Evolutionary conservation across 768 basidiomycete genomes (phyloP), one percentile per base, ranked within the genome.

Genomic region (Phylloporus arenicola): DNA sequence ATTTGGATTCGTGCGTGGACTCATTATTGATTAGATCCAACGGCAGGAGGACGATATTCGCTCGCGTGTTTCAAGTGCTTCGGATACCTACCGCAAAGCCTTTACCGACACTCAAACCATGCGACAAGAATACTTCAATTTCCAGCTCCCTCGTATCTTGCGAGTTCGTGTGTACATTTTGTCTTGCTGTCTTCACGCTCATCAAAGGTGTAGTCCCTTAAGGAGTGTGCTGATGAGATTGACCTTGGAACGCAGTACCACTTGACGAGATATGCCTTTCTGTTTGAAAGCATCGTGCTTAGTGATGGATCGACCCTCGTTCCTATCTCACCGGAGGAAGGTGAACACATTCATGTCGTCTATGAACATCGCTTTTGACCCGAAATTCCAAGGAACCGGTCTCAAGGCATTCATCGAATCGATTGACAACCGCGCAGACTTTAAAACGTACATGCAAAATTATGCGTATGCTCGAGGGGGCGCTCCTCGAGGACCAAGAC

Each of bases 181-280:
- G 34, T 12, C 29, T 7, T 41, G 19, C 25, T 30, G 25, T 50
- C 29, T 14, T 51, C 20, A 7, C 45, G 30, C 55, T 58, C 17
- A 66, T 48, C 34, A 41, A 34, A 19, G 31, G 45, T 51, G 50
- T 43, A 92, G 91, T 80, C 88, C 19, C 73, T 99, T 51, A 98
- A 98, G 67, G 93, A 97, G 65, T 91, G 91, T 60, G 81, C 89
- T 22, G 95, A 97, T 61, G 96, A 99, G 69, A 83, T 97, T 47
- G 96, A 99, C 67, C 75, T 96, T 39, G 96, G 94, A n/a, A 93
- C 91, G 4, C 95, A 98, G 69, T 99, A 97, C 68, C 95, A 98
- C 68, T 74, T 98, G 42, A 87, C 92, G 1, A 79, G 94, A 68
- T 98, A 96, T 67, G 89, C 92, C 1, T 98, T 92, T 71, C 72